Conservation (phyloP, 2,329 filamentous ascomycete genomes). For the Diplodia corticola region DNA sequence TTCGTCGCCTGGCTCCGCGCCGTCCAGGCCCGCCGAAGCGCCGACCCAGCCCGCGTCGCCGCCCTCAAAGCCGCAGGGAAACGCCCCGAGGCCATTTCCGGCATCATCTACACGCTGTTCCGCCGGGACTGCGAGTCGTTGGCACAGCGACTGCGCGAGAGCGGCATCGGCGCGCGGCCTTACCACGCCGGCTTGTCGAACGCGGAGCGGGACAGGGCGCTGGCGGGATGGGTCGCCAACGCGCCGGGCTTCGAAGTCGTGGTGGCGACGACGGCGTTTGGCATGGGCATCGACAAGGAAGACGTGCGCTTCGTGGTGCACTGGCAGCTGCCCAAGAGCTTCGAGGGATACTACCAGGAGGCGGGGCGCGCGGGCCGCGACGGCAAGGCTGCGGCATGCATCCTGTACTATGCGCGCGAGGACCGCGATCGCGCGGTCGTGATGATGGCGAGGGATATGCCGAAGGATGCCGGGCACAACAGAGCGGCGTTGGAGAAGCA, state of each 20-base stretch:
- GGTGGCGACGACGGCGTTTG: slow-evolving; percentile 92
- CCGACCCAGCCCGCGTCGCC: slow-evolving; percentile 54
- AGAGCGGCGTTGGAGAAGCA: slow-evolving; percentile 29
- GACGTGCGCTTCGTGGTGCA: slow-evolving; percentile 93
- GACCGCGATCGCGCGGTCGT: slow-evolving; percentile 73
- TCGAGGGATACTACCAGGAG: slow-evolving; percentile 96
- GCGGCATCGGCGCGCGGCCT: slow-evolving; percentile 71
- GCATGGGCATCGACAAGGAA: slow-evolving; percentile 97
- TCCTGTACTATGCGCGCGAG: slow-evolving; percentile 87
- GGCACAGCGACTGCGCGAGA: slow-evolving; percentile 63
- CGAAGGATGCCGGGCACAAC: slow-evolving; percentile 44
- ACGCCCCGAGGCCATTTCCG: slow-evolving; percentile 65
- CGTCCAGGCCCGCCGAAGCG: slow-evolving; percentile 69
- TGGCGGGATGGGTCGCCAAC: slow-evolving; percentile 71
- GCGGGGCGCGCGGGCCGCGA: slow-evolving; percentile 88
- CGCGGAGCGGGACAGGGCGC: slow-evolving; percentile 67
- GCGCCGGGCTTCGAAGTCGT: slow-evolving; percentile 82
- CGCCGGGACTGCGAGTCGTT: slow-evolving; percentile 73
- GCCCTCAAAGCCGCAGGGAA: slow-evolving; percentile 59
- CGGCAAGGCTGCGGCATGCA: slow-evolving; percentile 81
- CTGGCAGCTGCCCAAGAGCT: slow-evolving; percentile 90
- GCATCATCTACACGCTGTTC: slow-evolving; percentile 78
- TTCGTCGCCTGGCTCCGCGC: slow-evolving; percentile 74
- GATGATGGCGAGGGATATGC: slow-evolving; percentile 50
- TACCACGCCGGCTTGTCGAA: slow-evolving; percentile 71